Conservation (phyloP, 805 yeast genomes). For the Saturnispora besseyi region DNA sequence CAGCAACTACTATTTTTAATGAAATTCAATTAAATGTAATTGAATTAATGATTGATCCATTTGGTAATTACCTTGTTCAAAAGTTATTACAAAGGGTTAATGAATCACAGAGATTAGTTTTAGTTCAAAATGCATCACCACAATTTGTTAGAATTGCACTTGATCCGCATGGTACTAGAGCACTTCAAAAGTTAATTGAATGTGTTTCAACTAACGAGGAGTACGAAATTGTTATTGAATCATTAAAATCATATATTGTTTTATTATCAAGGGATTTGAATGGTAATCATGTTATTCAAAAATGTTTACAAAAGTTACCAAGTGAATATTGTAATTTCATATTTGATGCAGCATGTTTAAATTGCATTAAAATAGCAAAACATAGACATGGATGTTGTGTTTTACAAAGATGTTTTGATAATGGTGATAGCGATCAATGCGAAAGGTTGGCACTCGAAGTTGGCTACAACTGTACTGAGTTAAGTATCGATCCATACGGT, state of each 20-base stretch:
- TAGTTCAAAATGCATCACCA: constrained; percentile 65
- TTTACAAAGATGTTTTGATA: constrained; percentile 87
- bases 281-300: constrained; percentile 95
- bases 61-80: constrained; percentile 94
- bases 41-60: constrained; percentile 90
- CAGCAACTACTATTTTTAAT: constrained; percentile 67
- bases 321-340: constrained; percentile 76
- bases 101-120: constrained; percentile 55
- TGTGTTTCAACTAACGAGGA: constrained; percentile 67
- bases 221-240: constrained; percentile 37
- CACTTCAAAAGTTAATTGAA: constrained; percentile 86
- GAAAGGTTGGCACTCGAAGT: constrained; percentile 56
- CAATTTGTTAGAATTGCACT: constrained; percentile 72
- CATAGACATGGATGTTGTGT: constrained; percentile 98
- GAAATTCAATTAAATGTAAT: constrained; percentile 73
- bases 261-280: constrained; percentile 78
- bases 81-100: constrained; percentile 74
- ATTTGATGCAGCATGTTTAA: constrained; percentile 69
- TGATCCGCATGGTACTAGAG: constrained; percentile 95
- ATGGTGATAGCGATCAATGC: constrained; percentile 67
- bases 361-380: constrained; percentile 77
- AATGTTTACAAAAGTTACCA: constrained; percentile 67
- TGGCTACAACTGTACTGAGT: constrained; percentile 54
- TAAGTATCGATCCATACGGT: constrained; percentile 90
- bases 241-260: constrained; percentile 55